phyloP scores from a whole-genome alignment of 2,329 filamentous ascomycete genomes.

The Ascochyta pisi region DNA sequence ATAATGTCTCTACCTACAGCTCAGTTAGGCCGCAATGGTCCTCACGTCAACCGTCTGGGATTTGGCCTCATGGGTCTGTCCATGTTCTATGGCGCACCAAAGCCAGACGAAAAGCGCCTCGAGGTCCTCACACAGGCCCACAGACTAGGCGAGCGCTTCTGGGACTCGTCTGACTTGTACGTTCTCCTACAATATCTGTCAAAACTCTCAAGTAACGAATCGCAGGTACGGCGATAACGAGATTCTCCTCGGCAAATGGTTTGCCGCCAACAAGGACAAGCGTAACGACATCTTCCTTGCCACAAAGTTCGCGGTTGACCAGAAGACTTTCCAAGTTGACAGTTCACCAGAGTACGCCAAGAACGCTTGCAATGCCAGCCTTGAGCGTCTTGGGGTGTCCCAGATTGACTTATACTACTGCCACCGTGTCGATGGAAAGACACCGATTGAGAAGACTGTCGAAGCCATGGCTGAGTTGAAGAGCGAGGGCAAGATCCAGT shows the following conservation, averaged over 20 bases:
- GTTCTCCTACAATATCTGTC: background rate
- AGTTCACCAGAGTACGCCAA: constrained; percentile 51
- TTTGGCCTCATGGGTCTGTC: constrained; percentile 62
- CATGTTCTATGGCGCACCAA: constrained; percentile 56
- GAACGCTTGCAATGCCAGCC: constrained; percentile 49
- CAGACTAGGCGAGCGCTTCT: constrained; percentile 55
- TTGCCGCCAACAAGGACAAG: constrained; percentile 47
- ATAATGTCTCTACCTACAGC: constrained; percentile 51
- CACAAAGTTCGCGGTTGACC: constrained; percentile 47
- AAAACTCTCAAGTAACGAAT: background rate
- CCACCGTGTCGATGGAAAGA: constrained; percentile 53
- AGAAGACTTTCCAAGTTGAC: constrained; percentile 54
- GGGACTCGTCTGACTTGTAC: constrained; percentile 39
- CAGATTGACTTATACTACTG: constrained; percentile 57
- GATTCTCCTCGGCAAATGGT: constrained; percentile 46
- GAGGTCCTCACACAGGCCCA: constrained; percentile 60
- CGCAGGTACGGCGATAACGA: constrained; percentile 43
- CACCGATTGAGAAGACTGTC: constrained; percentile 58
- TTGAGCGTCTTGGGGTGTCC: constrained; percentile 50
- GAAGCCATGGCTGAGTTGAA: constrained; percentile 62
- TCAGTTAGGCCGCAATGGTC: constrained; percentile 61
- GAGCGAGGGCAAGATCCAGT: constrained; percentile 60
- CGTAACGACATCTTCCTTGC: constrained; percentile 58
- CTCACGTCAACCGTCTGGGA: constrained; percentile 59
- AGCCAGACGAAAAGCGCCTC: constrained; percentile 59